A percentile compares a stretch with the other conserved stretches of the same genome.
These are phyloP conservation scores for Pilatotrama ljubarskyi DNA, from an alignment of 768 basidiomycete species.

Conservation along the genomic window DNA sequence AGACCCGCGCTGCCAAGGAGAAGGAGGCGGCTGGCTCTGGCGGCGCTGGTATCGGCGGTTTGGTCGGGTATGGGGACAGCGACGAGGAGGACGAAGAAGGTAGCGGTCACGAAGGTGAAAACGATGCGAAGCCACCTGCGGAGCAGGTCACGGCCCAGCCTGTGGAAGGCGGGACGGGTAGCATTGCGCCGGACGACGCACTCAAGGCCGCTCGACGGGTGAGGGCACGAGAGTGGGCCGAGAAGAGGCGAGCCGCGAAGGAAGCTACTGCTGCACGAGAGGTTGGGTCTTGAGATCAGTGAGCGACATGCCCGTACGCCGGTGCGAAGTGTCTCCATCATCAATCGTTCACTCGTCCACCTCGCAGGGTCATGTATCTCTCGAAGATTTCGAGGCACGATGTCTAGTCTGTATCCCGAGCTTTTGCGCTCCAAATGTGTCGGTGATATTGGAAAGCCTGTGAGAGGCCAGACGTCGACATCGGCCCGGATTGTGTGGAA, in stretches of 20 bases:
- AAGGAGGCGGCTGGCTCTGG: not conserved
- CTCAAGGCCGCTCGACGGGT: constrained; percentile 52
- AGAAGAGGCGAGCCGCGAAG: constrained; percentile 43
- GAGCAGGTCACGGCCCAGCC: not conserved
- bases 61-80: constrained; percentile 54
- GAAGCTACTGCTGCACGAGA: no score
- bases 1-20: constrained; percentile 27
- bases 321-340: no score
- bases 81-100: constrained; percentile 28
- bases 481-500: no score
- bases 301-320: no score
- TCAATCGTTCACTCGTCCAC: no score
- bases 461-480: no score
- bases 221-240: constrained; percentile 59
- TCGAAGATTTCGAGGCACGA: no score
- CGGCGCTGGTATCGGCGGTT: constrained; percentile 52
- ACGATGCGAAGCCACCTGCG: not conserved
- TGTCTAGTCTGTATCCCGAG: no score
- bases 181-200: constrained; percentile 23
- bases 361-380: no score
- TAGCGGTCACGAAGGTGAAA: not conserved
- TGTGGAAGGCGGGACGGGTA: not conserved
- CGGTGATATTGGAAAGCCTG: no score
- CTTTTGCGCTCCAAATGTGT: no score
- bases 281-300: no score